These are phyloP conservation scores for Hyaloscypha finlandica DNA, from an alignment of 495 filamentous ascomycete species.

Conservation along the genomic window DNA sequence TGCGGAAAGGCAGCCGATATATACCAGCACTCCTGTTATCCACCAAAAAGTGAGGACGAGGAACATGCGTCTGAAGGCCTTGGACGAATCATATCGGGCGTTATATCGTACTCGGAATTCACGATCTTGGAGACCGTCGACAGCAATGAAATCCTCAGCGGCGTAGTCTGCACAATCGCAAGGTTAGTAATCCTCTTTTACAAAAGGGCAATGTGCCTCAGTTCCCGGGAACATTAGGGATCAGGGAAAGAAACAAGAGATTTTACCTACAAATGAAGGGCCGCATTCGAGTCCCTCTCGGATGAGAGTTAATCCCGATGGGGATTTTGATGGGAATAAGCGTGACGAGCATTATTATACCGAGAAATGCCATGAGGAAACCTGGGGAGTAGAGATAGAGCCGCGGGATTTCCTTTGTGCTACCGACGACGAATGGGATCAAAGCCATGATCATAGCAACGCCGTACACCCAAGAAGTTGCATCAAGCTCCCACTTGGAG, in stretches of 20 bases:
- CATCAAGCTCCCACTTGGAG: slow-evolving; percentile 19
- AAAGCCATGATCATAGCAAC: slow-evolving; percentile 22
- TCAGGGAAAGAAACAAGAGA: neutral
- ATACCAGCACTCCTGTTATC: slow-evolving; percentile 20
- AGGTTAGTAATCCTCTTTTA: no score
- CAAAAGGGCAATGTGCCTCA: no score
- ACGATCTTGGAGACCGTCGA: slow-evolving; percentile 22
- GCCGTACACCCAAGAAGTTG: slow-evolving; percentile 23
- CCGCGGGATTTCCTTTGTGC: slow-evolving; percentile 8
- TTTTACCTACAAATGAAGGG: slow-evolving; percentile 18
- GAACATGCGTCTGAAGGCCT: slow-evolving; percentile 22
- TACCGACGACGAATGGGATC: slow-evolving; percentile 24
- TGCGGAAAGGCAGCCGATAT: slow-evolving; percentile 18
- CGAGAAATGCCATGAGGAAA: slow-evolving; percentile 26
- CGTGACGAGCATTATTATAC: slow-evolving; percentile 21
- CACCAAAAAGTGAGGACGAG: slow-evolving; percentile 20
- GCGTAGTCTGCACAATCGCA: slow-evolving; percentile 6
- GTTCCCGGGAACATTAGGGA: no score
- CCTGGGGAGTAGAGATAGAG: slow-evolving; percentile 22
- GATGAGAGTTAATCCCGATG: slow-evolving; percentile 24
- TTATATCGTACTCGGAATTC: slow-evolving; percentile 24
- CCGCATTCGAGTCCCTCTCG: slow-evolving; percentile 17
- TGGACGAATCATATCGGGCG: slow-evolving; percentile 18
- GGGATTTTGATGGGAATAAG: slow-evolving; percentile 24
- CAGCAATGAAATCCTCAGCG: slow-evolving; percentile 26